Percentiles rank a stretch among this genome's conserved stretches.
These are phyloP conservation scores for Thielaviopsis punctulata DNA, from an alignment of 2,329 filamentous ascomycete species.

Conservation along the genomic window DNA sequence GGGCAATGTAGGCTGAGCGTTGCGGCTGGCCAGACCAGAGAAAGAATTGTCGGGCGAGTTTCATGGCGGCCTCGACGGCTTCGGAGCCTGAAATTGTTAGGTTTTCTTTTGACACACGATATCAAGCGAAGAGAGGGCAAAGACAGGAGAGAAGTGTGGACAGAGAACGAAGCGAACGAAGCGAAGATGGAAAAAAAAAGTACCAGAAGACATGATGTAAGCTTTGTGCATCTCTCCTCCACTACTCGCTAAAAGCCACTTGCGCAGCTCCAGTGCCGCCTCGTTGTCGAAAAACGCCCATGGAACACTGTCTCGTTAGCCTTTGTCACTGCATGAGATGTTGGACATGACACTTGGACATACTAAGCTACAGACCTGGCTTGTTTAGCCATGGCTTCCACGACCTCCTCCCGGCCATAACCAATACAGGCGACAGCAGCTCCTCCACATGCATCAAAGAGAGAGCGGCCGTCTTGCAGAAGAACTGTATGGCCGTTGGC, in stretches of 20 bases:
- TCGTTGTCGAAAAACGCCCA: conserved; percentile 9
- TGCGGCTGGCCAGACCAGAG: conserved; percentile 22
- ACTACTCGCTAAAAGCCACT: conserved; percentile 17
- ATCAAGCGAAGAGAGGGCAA: background rate
- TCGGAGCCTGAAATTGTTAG: conserved; percentile 28
- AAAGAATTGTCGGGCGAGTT: conserved; percentile 31
- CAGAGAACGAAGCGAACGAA: no score
- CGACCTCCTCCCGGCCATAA: conserved; percentile 44
- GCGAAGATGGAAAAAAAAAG: conserved; percentile 2
- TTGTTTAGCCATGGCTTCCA: conserved; percentile 40
- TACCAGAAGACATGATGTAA: conserved; percentile 22
- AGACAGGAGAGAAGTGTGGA: no score
- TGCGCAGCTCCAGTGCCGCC: background rate
- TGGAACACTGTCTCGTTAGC: background rate
- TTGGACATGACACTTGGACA: background rate
- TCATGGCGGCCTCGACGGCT: conserved; percentile 31
- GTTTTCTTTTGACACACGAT: no score
- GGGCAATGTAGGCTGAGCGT: conserved; percentile 24
- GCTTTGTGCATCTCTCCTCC: conserved; percentile 20
- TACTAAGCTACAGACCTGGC: conserved; percentile 12
- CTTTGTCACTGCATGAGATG: background rate
- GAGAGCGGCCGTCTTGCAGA: conserved; percentile 25
- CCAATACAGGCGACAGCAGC: conserved; percentile 58
- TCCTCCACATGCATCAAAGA: conserved; percentile 59
- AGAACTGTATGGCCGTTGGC: conserved; percentile 15